These are phyloP conservation scores for Hansenula lynferdii DNA, from an alignment of 1,139 yeast genomes.

Conservation along the genomic window DNA sequence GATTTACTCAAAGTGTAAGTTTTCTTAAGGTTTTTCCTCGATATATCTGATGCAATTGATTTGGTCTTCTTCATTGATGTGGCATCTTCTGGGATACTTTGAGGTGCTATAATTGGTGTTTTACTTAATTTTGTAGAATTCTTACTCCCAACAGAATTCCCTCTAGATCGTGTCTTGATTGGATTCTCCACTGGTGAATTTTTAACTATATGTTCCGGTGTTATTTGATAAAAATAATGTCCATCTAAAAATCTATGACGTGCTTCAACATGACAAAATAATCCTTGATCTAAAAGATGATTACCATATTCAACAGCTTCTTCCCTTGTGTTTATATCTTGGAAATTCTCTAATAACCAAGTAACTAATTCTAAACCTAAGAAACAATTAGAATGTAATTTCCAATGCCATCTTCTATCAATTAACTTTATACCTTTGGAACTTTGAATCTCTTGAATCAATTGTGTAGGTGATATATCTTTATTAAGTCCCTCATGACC, in stretches of 20 bases:
- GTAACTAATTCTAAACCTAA: conserved; percentile 81
- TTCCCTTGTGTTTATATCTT: conserved; percentile 75
- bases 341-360: conserved; percentile 77
- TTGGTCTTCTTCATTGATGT: conserved; percentile 7
- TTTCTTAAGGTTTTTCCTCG: conserved; percentile 8
- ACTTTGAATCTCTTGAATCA: conserved; percentile 68
- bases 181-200: not conserved
- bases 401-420: conserved; percentile 92
- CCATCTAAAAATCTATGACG: conserved; percentile 89
- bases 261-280: conserved; percentile 76
- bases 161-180: conserved; percentile 6
- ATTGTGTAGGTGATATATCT: conserved; percentile 36
- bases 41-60: conserved; percentile 3
- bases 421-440: conserved; percentile 53
- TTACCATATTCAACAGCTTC: conserved; percentile 84
- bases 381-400: conserved; percentile 71
- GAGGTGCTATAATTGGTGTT: conserved; percentile 14
- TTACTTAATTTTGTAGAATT: conserved; percentile 9
- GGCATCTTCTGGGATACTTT: conserved; percentile 7
- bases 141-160: conserved; percentile 10
- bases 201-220: conserved; percentile 42
- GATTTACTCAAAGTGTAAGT: conserved; percentile 37
- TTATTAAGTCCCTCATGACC: conserved; percentile 32
- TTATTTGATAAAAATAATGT: conserved; percentile 79
- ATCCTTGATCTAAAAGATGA: conserved; percentile 59